phyloP scores from a whole-genome alignment of 176 grass and related monocot genomes.

The Olyra latifolia region DNA sequence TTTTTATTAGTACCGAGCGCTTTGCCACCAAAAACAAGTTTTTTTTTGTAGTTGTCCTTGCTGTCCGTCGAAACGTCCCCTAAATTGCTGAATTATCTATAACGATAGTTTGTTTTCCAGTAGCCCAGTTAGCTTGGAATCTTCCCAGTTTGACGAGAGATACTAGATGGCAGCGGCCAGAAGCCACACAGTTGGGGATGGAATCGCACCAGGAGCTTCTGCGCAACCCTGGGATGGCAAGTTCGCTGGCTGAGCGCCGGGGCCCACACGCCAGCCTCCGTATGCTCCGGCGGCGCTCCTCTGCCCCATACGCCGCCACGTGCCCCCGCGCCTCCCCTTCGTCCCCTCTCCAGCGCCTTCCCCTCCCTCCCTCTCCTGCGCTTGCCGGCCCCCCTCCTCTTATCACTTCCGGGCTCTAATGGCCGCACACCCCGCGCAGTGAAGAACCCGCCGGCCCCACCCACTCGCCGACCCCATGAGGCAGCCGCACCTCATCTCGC shows the following conservation, averaged over 20 bases:
- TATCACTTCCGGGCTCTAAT: slow-evolving; percentile 42
- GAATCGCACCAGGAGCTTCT: background rate
- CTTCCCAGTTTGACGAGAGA: no score
- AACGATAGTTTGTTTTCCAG: no score
- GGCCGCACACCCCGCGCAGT: slow-evolving; percentile 30
- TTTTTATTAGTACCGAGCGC: no score
- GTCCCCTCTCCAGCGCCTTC: background rate
- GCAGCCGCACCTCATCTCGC: slow-evolving; percentile 58
- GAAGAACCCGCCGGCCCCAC: slow-evolving; percentile 22
- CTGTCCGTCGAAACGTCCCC: no score
- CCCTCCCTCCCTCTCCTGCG: slow-evolving; percentile 3
- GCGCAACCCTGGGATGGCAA: background rate
- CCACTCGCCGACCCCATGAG: slow-evolving; percentile 44
- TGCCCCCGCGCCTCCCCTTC: slow-evolving; percentile 31
- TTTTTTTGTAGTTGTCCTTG: no score
- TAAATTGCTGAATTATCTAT: no score
- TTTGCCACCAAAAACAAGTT: no score
- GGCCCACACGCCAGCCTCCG: background rate
- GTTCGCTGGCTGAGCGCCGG: background rate
- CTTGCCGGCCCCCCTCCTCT: background rate
- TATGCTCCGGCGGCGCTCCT: background rate
- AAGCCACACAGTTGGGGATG: slow-evolving; percentile 6
- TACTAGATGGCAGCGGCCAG: background rate
- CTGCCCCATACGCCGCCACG: slow-evolving; percentile 16
- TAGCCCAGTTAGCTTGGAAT: no score